Conservation (phyloP, 1,284 basidiomycete genomes). For the Inonotus obliquus region DNA sequence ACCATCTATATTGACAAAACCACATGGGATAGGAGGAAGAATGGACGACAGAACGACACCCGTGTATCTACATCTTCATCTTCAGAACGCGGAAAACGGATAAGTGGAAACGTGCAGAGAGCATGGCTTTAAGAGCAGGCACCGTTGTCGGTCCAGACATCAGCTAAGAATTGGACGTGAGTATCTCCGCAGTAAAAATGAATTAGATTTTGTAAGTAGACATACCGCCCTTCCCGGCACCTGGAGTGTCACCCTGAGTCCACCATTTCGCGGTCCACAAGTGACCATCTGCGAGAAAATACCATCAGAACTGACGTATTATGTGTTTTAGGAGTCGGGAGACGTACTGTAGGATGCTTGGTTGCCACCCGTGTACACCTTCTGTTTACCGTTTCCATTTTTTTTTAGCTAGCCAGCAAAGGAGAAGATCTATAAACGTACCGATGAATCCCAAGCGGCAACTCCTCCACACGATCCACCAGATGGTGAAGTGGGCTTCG, state of each 20-base stretch:
- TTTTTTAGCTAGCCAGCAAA: too few species aligned
- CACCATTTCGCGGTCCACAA: slow-evolving; percentile 54
- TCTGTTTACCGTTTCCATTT: too few species aligned
- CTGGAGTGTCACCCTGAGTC: slow-evolving; percentile 52
- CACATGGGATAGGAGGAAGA: too few species aligned
- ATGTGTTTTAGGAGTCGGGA: not conserved
- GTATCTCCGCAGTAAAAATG: not conserved
- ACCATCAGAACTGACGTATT: not conserved
- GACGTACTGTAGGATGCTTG: slow-evolving; percentile 45
- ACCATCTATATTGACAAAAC: too few species aligned
- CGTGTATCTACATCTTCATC: too few species aligned
- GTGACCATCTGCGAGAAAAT: slow-evolving; percentile 29
- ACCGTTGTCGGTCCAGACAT: slow-evolving; percentile 34
- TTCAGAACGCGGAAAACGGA: too few species aligned
- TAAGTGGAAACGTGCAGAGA: too few species aligned
- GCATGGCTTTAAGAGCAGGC: slow-evolving; percentile 24
- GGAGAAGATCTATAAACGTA: slow-evolving; percentile 19
- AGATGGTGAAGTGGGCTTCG: slow-evolving; percentile 23
- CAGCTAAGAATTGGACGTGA: slow-evolving; percentile 24
- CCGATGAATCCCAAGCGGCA: slow-evolving; percentile 43
- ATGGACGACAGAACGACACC: not conserved
- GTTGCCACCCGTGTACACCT: slow-evolving; percentile 45
- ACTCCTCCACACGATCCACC: slow-evolving; percentile 40
- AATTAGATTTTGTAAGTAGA: too few species aligned
- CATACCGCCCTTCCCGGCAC: too few species aligned